Evolutionary conservation across 805 yeast genomes (phyloP).

Genomic region (Kodamaea jinghongensis): DNA sequence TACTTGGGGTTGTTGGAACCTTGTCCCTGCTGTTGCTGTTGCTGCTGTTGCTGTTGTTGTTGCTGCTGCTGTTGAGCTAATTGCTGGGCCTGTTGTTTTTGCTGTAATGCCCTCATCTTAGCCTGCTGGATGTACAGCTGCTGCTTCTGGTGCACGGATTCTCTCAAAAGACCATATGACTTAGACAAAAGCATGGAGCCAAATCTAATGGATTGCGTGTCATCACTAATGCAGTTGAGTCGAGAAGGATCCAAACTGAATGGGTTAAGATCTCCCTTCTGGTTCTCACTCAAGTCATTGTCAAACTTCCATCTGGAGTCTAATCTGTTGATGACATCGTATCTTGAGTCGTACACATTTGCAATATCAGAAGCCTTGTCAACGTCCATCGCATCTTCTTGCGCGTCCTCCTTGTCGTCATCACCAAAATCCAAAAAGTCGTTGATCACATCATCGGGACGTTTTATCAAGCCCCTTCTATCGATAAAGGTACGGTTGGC

Average conservation of each 20-base stretch:
- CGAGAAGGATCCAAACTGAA: slow-evolving; percentile 76
- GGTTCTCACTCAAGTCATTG: slow-evolving; percentile 47
- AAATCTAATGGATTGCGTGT: slow-evolving; percentile 85
- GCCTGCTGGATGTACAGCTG: slow-evolving; percentile 49
- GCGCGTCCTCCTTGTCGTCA: slow-evolving; percentile 9
- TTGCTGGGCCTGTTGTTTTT: slow-evolving; percentile 26
- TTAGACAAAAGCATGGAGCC: slow-evolving; percentile 89
- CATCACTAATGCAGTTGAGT: slow-evolving; percentile 77
- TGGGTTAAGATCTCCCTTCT: slow-evolving; percentile 41
- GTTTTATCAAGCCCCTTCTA: slow-evolving; percentile 53
- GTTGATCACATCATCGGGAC: slow-evolving; percentile 34
- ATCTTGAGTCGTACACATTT: slow-evolving; percentile 44
- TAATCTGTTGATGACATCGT: slow-evolving; percentile 46
- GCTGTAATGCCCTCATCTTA: slow-evolving; percentile 40
- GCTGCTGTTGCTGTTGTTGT: slow-evolving; percentile 6
- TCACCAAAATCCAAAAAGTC: slow-evolving; percentile 43
- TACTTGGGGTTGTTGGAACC: background rate
- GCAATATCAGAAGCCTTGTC: slow-evolving; percentile 5
- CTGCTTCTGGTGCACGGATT: slow-evolving; percentile 71
- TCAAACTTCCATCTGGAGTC: slow-evolving; percentile 70
- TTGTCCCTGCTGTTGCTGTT: slow-evolving; percentile 3
- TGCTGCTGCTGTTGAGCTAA: slow-evolving; percentile 16
- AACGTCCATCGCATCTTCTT: slow-evolving; percentile 6
- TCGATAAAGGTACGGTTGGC: slow-evolving; percentile 70
- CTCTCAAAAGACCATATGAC: slow-evolving; percentile 75